A percentile compares a stretch with the other conserved stretches of the same genome.
These are phyloP conservation scores for Cutaneotrichosporon dermatis DNA, from an alignment of 1,284 basidiomycete species.

Conservation along the genomic window DNA sequence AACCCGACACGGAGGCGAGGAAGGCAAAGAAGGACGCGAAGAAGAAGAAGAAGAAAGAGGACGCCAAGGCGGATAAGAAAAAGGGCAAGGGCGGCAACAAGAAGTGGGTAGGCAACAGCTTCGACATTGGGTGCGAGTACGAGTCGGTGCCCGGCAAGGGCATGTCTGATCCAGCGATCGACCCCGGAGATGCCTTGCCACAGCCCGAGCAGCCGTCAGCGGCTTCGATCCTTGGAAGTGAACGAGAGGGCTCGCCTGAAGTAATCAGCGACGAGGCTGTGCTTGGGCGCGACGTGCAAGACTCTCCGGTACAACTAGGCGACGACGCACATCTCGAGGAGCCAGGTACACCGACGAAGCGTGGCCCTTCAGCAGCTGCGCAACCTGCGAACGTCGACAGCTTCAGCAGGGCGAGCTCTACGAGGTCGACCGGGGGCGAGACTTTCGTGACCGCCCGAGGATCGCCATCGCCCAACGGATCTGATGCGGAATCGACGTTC, in stretches of 20 bases:
- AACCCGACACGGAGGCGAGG: background rate
- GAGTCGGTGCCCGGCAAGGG: background rate
- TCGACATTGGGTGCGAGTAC: slow-evolving; percentile 45
- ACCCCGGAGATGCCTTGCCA: no score
- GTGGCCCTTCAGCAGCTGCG: background rate
- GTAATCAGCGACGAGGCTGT: background rate
- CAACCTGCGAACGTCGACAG: no score
- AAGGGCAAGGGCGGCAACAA: slow-evolving; percentile 7
- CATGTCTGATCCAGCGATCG: no score
- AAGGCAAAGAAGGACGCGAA: background rate
- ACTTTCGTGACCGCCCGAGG: slow-evolving; percentile 38
- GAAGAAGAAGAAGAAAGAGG: background rate
- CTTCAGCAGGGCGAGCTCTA: background rate
- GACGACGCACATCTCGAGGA: background rate
- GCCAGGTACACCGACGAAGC: no score
- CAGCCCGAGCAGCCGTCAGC: no score
- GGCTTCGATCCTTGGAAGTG: no score
- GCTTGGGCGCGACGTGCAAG: background rate
- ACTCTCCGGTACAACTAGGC: background rate
- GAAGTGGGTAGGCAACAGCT: slow-evolving; percentile 42
- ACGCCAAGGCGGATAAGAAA: slow-evolving; percentile 5
- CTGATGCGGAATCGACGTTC: slow-evolving; percentile 9
- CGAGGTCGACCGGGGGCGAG: slow-evolving; percentile 23
- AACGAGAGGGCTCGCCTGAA: no score
- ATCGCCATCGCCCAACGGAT: background rate